A percentile compares a stretch with the other conserved stretches of the same genome.
Evolutionary conservation across 768 basidiomycete species (phyloP).

Genomic region (Termitomyces eurrhizus): DNA sequence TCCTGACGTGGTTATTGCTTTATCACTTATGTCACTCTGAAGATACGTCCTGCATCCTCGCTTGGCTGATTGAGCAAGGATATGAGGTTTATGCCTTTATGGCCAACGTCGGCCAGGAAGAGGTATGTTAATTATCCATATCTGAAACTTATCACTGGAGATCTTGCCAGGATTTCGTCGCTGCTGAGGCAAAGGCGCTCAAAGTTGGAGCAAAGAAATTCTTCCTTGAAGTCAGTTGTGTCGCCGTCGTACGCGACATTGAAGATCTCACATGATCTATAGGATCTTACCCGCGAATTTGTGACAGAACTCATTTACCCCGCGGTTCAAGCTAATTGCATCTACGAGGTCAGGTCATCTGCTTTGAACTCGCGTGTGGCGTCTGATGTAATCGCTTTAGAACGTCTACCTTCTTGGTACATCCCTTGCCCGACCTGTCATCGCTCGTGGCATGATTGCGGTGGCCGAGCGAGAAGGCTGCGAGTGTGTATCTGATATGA

Average conservation of each 20-base stretch:
- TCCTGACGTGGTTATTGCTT: constrained; percentile 10
- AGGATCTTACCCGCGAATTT: constrained; percentile 96
- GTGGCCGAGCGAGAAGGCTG: constrained; percentile 88
- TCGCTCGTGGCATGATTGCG: constrained; percentile 98
- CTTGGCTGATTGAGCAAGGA: constrained; percentile 97
- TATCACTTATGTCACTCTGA: constrained; percentile 12
- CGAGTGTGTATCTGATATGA: constrained; percentile 61
- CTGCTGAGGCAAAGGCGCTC: constrained; percentile 86
- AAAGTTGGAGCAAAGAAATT: constrained; percentile 95
- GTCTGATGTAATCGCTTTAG: constrained; percentile 31
- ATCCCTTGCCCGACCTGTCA: constrained; percentile 96
- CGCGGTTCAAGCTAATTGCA: constrained; percentile 96
- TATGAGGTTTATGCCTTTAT: constrained; percentile 98
- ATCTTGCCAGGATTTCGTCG: constrained; percentile 75
- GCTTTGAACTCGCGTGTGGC: not conserved
- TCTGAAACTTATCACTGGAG: constrained; percentile 5
- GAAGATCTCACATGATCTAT: not conserved
- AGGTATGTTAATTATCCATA: constrained; percentile 38
- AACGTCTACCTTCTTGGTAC: constrained; percentile 97
- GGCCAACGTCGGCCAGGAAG: constrained; percentile 93
- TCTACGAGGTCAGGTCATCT: constrained; percentile 75
- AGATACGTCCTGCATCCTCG: constrained; percentile 99
- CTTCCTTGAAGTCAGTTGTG: constrained; percentile 66
- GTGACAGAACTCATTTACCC: constrained; percentile 96
- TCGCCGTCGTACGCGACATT: not conserved